These are phyloP conservation scores for Pythium insidiosum DNA, from an alignment of 352 stramenopile genomes.

Conservation along the genomic window DNA sequence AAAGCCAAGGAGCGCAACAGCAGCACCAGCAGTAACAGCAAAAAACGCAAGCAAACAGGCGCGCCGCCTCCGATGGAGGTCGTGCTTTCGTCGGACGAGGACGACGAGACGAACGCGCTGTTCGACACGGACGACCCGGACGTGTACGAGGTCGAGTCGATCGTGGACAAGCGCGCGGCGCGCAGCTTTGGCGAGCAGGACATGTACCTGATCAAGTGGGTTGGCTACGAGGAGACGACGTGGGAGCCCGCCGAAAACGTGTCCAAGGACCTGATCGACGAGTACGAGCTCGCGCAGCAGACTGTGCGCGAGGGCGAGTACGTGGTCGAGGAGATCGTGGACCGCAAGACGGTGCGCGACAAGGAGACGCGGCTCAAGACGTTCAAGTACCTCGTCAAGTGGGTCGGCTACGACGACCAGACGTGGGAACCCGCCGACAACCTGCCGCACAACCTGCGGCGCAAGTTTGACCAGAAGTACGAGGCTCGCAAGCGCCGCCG, in stretches of 20 bases:
- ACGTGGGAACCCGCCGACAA: too few species aligned
- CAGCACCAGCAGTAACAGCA: background rate
- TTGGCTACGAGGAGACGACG: constrained; percentile 70
- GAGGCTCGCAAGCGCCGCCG: constrained; percentile 34
- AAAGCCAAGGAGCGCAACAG: constrained; percentile 1
- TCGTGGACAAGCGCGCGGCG: constrained; percentile 51
- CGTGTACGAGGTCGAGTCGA: constrained; percentile 75
- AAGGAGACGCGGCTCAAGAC: constrained; percentile 56
- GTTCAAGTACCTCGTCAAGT: constrained; percentile 81
- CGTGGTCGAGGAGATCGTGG: constrained; percentile 61
- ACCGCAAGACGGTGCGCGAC: constrained; percentile 61
- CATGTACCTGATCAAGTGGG: constrained; percentile 78
- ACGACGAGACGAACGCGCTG: constrained; percentile 65
- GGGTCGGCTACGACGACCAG: constrained; percentile 79
- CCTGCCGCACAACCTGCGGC: constrained; percentile 64
- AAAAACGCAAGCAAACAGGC: constrained; percentile 24
- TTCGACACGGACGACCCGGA: constrained; percentile 74
- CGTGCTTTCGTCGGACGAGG: constrained; percentile 64
- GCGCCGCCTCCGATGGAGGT: constrained; percentile 43
- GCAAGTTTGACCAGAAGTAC: constrained; percentile 76
- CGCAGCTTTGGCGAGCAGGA: constrained; percentile 44
- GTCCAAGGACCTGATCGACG: constrained; percentile 71
- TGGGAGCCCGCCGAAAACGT: constrained; percentile 75
- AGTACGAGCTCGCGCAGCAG: constrained; percentile 69
- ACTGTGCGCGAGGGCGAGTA: constrained; percentile 72